These are phyloP conservation scores for Aspergillus alliaceus DNA, from an alignment of 2,329 filamentous ascomycete genomes.

Conservation along the genomic window DNA sequence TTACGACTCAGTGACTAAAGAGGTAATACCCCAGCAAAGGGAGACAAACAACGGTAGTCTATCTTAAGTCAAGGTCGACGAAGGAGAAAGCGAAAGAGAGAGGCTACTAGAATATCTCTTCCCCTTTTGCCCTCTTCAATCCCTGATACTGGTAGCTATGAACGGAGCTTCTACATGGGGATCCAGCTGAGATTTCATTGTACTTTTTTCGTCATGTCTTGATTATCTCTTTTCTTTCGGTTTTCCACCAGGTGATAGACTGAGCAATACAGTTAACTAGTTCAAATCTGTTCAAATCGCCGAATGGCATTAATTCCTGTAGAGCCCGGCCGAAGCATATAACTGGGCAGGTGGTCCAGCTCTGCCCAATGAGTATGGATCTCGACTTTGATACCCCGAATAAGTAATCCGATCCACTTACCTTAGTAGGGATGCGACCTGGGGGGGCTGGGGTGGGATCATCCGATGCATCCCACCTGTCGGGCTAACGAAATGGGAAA, in stretches of 20 bases:
- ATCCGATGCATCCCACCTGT: not conserved
- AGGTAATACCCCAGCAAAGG: not conserved
- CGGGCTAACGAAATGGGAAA: not conserved
- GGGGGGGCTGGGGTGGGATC: not conserved
- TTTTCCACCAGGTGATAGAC: not conserved
- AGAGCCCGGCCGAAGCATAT: not conserved
- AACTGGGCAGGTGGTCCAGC: not conserved
- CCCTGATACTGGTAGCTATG: not conserved
- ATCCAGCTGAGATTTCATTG: not conserved
- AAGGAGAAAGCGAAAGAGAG: not conserved
- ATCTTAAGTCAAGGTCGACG: constrained; percentile 1
- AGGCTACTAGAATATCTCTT: not conserved
- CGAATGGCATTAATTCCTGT: not conserved
- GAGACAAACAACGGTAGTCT: not conserved
- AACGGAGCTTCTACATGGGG: not conserved
- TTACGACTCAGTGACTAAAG: constrained; percentile 16
- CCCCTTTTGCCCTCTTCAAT: not conserved
- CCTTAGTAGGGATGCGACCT: not conserved
- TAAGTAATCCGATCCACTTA: not conserved
- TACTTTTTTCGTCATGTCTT: not conserved
- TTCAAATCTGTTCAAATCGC: not conserved
- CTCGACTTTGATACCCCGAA: not conserved
- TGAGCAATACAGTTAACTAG: not conserved
- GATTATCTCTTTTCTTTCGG: not conserved
- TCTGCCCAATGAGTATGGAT: not conserved